A percentile compares a stretch with the other conserved stretches of the same genome.
These are phyloP conservation scores for Ilex paraguariensis DNA, from an alignment of 305 asterid genomes.

Conservation along the genomic window DNA sequence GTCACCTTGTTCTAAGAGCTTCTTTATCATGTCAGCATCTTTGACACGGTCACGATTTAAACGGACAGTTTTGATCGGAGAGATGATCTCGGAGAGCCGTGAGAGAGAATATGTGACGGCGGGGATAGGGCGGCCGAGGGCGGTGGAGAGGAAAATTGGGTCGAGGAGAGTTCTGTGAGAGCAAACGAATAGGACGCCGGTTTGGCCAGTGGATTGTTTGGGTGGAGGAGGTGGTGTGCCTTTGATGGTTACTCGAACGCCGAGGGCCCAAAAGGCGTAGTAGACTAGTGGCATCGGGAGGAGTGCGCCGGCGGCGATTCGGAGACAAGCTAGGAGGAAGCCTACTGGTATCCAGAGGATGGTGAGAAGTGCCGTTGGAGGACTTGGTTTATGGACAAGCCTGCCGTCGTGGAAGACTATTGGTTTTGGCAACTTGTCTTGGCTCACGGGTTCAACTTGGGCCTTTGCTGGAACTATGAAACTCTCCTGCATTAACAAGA, in stretches of 20 bases:
- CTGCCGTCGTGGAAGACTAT: conserved; percentile 77
- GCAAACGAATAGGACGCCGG: conserved; percentile 51
- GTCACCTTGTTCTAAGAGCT: conserved; percentile 50
- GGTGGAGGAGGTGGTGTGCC: conserved; percentile 37
- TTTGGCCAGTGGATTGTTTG: conserved; percentile 22
- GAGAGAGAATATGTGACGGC: conserved; percentile 53
- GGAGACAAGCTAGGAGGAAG: conserved; percentile 39
- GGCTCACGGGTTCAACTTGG: conserved; percentile 29
- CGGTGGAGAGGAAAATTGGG: conserved; percentile 50
- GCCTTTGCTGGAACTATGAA: conserved; percentile 30
- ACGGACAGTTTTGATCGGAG: conserved; percentile 52
- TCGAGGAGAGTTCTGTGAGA: conserved; percentile 64
- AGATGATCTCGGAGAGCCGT: conserved; percentile 43
- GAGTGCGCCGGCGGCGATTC: conserved; percentile 42
- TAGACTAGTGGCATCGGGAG: conserved; percentile 50
- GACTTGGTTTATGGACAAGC: conserved; percentile 51
- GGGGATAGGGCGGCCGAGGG: conserved; percentile 55
- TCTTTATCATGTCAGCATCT: conserved; percentile 61
- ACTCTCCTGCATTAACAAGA: conserved; percentile 31
- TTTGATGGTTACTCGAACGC: conserved; percentile 30
- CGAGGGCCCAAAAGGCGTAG: conserved; percentile 34
- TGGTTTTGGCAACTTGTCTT: conserved; percentile 43
- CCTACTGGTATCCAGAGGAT: conserved; percentile 59
- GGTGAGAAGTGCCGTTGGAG: conserved; percentile 35
- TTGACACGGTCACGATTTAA: conserved; percentile 46